Conservation (phyloP, 106 monocot genomes). For the Alisma plantagoaquatica region DNA sequence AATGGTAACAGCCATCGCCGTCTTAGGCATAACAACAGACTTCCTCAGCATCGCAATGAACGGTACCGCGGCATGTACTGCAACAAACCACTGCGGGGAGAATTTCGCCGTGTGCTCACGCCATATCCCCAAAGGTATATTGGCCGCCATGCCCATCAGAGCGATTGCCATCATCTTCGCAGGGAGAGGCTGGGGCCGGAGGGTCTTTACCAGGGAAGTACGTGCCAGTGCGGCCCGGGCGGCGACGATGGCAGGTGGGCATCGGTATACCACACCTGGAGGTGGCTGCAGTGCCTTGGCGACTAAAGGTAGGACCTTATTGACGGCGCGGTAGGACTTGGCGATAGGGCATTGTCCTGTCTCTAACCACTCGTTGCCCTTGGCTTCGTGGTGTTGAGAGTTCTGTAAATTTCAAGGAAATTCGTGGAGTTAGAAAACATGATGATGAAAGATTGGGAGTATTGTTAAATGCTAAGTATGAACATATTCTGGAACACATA, state of each 20-base stretch:
- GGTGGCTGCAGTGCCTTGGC: conserved; percentile 55
- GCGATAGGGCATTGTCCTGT: no score
- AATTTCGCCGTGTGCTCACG: conserved; percentile 68
- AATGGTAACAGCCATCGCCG: conserved; percentile 70
- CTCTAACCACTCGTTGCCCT: conserved; percentile 62
- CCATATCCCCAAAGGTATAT: conserved; percentile 76
- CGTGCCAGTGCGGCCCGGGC: conserved; percentile 60
- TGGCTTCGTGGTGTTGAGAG: conserved; percentile 43
- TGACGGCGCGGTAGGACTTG: conserved; percentile 67
- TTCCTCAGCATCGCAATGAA: conserved; percentile 75
- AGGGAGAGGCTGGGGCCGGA: conserved; percentile 62
- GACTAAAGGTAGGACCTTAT: conserved; percentile 49
- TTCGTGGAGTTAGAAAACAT: no score
- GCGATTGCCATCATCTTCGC: conserved; percentile 55
- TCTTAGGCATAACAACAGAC: conserved; percentile 69
- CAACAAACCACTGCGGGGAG: conserved; percentile 65
- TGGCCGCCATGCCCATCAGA: conserved; percentile 59
- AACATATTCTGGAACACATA: no score
- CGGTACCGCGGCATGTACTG: conserved; percentile 68
- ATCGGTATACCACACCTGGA: conserved; percentile 44
- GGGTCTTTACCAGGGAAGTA: conserved; percentile 48
- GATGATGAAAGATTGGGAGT: no score
- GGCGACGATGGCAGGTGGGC: conserved; percentile 55
- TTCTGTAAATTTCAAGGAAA: no score
- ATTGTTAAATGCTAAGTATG: no score